Conservation (phyloP, 192 early-diverging fungal genomes). For the Gaertneriomyces sp. region DNA sequence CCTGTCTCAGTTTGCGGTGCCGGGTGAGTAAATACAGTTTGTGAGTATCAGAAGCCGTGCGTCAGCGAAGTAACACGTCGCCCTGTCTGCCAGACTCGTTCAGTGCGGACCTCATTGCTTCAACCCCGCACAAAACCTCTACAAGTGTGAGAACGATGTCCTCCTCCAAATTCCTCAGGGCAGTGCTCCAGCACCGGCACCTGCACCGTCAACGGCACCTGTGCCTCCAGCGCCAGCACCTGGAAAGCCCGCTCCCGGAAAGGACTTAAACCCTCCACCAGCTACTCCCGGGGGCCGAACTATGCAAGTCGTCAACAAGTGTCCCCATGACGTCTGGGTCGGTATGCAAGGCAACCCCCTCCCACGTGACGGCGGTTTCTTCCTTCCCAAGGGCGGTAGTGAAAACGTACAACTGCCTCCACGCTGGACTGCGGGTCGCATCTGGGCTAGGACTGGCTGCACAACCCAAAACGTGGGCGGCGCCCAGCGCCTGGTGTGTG, state of each 20-base stretch:
- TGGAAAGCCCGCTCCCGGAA: conserved; percentile 4
- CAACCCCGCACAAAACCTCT: conserved; percentile 7
- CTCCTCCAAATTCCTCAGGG: neutral
- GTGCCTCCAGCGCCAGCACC: neutral
- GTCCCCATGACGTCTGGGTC: conserved; percentile 22
- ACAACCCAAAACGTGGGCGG: neutral
- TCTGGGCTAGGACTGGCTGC: conserved; percentile 31
- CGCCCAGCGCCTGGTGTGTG: conserved; percentile 14
- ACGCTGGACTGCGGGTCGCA: conserved; percentile 18
- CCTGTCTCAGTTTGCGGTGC: too few relatives aligned
- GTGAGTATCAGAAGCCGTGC: too few relatives aligned
- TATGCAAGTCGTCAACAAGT: conserved; percentile 26
- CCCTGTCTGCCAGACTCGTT: neutral
- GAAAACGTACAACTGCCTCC: conserved; percentile 7
- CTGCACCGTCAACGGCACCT: neutral
- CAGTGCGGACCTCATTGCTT: conserved; percentile 21
- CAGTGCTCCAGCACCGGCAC: neutral
- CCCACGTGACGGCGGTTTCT: conserved; percentile 21
- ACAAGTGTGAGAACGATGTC: conserved; percentile 18
- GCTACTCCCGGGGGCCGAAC: conserved; percentile 3
- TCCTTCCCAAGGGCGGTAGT: conserved; percentile 5
- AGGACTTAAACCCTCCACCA: neutral
- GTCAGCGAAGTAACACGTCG: too few relatives aligned
- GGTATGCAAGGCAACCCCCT: conserved; percentile 24
- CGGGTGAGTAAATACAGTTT: too few relatives aligned